phyloP scores from a whole-genome alignment of 2,329 filamentous ascomycete genomes.

The Phaeophleospora eucalypticola region DNA sequence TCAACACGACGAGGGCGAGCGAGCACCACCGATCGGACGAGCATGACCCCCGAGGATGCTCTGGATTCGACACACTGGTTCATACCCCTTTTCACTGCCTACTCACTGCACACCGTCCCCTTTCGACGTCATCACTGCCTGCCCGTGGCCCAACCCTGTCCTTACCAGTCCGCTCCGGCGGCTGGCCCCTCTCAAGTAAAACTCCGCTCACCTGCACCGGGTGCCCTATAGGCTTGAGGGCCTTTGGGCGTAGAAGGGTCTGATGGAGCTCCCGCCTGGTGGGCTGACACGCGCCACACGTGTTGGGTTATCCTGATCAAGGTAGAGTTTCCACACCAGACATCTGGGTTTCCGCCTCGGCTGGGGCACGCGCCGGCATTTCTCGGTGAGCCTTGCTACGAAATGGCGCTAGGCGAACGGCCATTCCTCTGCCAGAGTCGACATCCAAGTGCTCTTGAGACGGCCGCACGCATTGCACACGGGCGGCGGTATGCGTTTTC shows the following conservation, averaged over 20 bases:
- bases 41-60: too few relatives aligned
- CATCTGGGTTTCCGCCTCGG: not conserved
- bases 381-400: not conserved
- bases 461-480: not conserved
- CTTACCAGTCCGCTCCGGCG: not conserved
- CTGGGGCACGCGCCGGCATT: not conserved
- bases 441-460: not conserved
- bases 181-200: not conserved
- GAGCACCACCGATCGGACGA: too few relatives aligned
- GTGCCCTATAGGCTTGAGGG: not conserved
- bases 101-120: not conserved
- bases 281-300: not conserved
- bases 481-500: not conserved
- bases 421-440: not conserved
- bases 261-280: not conserved
- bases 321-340: not conserved
- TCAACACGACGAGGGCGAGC: not conserved
- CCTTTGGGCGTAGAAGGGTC: not conserved
- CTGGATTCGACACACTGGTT: not conserved
- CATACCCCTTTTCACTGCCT: not conserved
- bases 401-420: not conserved
- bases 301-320: not conserved
- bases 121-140: too few relatives aligned
- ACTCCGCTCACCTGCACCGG: not conserved
- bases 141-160: not conserved